phyloP scores from a whole-genome alignment of 257 asterid species.

The Verbena officinalis region DNA sequence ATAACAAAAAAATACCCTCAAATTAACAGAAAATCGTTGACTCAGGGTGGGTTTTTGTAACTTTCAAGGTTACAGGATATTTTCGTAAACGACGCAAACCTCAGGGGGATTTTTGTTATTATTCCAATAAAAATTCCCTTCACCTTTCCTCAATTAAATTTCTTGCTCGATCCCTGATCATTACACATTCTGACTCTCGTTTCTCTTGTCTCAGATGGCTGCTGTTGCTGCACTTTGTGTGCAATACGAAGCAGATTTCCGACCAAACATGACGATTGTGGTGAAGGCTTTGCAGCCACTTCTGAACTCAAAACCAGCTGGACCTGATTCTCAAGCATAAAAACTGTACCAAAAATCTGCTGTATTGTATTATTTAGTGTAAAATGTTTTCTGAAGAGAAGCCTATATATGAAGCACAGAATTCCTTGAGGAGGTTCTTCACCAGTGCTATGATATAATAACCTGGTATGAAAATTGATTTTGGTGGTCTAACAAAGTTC shows the following conservation, averaged over 20 bases:
- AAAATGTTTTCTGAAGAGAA: constrained; percentile 9
- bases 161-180: neutral
- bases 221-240: constrained; percentile 98
- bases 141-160: too few species aligned
- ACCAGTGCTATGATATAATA: constrained; percentile 5
- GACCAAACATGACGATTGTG: constrained; percentile 93
- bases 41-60: too few species aligned
- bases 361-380: constrained; percentile 10
- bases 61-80: too few species aligned
- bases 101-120: too few species aligned
- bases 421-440: constrained; percentile 20
- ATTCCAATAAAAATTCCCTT: too few species aligned
- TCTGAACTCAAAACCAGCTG: constrained; percentile 83
- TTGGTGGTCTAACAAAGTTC: constrained; percentile 16
- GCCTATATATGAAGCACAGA: constrained; percentile 12
- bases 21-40: too few species aligned
- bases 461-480: constrained; percentile 10
- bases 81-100: too few species aligned
- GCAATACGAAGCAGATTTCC: constrained; percentile 91
- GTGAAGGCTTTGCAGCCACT: constrained; percentile 98
- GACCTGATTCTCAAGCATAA: constrained; percentile 43
- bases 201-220: constrained; percentile 66
- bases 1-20: too few species aligned
- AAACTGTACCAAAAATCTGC: neutral
- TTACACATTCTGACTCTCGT: neutral